phyloP scores from a whole-genome alignment of 768 basidiomycete species.

The Termitomyces sp. region DNA sequence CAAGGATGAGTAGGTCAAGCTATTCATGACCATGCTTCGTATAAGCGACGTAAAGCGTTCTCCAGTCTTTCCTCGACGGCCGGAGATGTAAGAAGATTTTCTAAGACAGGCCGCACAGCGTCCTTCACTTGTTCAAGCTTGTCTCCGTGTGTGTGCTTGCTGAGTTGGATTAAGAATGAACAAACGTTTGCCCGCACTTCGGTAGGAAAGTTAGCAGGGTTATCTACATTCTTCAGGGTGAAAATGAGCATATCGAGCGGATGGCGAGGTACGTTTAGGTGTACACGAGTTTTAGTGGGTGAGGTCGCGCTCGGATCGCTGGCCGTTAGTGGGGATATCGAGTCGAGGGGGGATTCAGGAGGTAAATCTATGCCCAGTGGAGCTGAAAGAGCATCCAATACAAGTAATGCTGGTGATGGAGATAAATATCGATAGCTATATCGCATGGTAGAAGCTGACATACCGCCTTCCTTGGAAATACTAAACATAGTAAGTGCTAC shows the following conservation, averaged over 20 bases:
- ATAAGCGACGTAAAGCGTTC: constrained; percentile 37
- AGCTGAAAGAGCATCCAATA: constrained; percentile 56
- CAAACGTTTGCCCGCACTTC: constrained; percentile 81
- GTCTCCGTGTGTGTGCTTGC: constrained; percentile 48
- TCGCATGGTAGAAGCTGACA: constrained; percentile 22
- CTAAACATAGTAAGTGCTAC: constrained; percentile 80
- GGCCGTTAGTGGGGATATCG: constrained; percentile 35
- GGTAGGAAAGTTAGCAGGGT: constrained; percentile 57
- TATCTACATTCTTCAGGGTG: constrained; percentile 58
- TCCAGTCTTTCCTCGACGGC: constrained; percentile 43
- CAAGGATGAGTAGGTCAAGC: not conserved
- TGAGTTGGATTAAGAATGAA: constrained; percentile 65
- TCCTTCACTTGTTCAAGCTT: constrained; percentile 52
- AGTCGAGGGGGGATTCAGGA: constrained; percentile 31
- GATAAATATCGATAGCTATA: constrained; percentile 5
- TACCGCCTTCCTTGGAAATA: constrained; percentile 65
- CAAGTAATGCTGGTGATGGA: constrained; percentile 50
- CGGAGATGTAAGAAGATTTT: constrained; percentile 44
- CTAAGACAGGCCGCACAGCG: constrained; percentile 46
- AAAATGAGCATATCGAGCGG: constrained; percentile 68
- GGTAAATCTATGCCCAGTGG: constrained; percentile 44
- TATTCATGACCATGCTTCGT: constrained; percentile 40
- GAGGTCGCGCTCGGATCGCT: constrained; percentile 50
- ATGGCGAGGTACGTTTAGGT: constrained; percentile 45
- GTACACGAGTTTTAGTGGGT: constrained; percentile 34